Conservation (phyloP, 108 stramenopile genomes). For the Pseudonitzschia delicatissima region DNA sequence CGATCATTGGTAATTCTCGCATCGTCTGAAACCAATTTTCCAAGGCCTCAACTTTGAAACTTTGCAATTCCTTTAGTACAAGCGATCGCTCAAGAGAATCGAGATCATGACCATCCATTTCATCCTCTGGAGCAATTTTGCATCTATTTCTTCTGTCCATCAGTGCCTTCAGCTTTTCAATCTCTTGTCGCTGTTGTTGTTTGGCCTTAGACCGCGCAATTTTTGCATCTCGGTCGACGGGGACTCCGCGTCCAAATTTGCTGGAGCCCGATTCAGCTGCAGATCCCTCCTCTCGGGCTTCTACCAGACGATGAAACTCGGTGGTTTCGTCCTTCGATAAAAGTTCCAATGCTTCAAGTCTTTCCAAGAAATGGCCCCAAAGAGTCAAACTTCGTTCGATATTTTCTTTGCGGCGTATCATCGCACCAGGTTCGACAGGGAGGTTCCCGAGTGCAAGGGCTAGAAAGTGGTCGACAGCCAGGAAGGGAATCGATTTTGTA, state of each 20-base stretch:
- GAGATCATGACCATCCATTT: conserved; percentile 71
- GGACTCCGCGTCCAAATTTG: conserved; percentile 10
- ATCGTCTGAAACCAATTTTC: conserved; percentile 59
- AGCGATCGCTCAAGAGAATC: conserved; percentile 59
- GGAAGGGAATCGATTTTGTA: conserved; percentile 59
- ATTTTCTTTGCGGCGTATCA: conserved; percentile 42
- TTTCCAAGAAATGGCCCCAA: conserved; percentile 52
- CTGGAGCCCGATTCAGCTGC: neutral
- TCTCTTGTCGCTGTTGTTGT: conserved; percentile 40
- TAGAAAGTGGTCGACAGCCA: conserved; percentile 64
- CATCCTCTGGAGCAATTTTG: conserved; percentile 47
- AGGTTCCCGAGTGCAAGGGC: conserved; percentile 51
- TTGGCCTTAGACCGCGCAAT: conserved; percentile 58
- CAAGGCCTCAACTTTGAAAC: conserved; percentile 50
- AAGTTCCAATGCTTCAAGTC: conserved; percentile 50
- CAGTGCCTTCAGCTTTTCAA: conserved; percentile 40
- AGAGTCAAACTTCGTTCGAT: conserved; percentile 43
- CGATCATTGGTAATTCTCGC: conserved; percentile 69
- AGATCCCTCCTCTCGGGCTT: conserved; percentile 10
- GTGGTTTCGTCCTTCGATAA: conserved; percentile 37
- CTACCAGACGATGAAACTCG: conserved; percentile 50
- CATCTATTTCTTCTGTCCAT: conserved; percentile 52
- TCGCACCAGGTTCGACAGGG: conserved; percentile 34
- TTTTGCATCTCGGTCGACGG: conserved; percentile 52
- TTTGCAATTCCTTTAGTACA: conserved; percentile 42